These are phyloP conservation scores for Gossypium rotundifolium DNA, from an alignment of 345 rosid genomes.

Conservation along the genomic window DNA sequence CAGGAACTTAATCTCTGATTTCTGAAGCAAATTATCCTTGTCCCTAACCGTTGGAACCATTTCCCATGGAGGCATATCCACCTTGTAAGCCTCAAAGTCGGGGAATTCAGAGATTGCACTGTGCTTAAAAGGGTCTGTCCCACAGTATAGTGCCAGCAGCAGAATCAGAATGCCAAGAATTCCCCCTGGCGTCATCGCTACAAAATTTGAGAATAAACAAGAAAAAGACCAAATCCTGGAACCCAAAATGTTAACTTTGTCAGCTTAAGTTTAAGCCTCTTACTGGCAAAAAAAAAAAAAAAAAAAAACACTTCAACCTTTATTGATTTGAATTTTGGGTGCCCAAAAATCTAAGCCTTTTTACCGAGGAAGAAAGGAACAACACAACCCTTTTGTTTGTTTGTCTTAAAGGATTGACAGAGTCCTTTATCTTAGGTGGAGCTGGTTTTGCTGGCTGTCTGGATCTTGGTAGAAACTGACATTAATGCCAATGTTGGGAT, in stretches of 20 bases:
- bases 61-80: conserved; percentile 46
- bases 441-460: background rate
- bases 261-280: background rate
- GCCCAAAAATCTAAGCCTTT: background rate
- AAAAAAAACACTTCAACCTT: no score
- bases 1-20: conserved; percentile 63
- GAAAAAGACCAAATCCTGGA: background rate
- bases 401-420: background rate
- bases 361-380: background rate
- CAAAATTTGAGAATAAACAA: background rate
- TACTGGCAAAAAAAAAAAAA: background rate
- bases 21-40: conserved; percentile 49
- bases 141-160: conserved; percentile 66
- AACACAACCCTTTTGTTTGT: background rate
- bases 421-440: background rate
- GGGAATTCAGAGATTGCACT: conserved; percentile 66
- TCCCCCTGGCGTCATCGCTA: conserved; percentile 26
- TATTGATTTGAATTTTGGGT: background rate
- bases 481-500: background rate
- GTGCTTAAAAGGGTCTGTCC: conserved; percentile 72
- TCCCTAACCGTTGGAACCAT: conserved; percentile 47
- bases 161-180: conserved; percentile 38
- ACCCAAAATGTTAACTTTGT: background rate
- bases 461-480: background rate
- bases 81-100: conserved; percentile 39